Percentiles rank a stretch among this genome's conserved stretches.
These are phyloP conservation scores for Neurospora sp. DNA, from an alignment of 495 filamentous ascomycete genomes.

Conservation along the genomic window DNA sequence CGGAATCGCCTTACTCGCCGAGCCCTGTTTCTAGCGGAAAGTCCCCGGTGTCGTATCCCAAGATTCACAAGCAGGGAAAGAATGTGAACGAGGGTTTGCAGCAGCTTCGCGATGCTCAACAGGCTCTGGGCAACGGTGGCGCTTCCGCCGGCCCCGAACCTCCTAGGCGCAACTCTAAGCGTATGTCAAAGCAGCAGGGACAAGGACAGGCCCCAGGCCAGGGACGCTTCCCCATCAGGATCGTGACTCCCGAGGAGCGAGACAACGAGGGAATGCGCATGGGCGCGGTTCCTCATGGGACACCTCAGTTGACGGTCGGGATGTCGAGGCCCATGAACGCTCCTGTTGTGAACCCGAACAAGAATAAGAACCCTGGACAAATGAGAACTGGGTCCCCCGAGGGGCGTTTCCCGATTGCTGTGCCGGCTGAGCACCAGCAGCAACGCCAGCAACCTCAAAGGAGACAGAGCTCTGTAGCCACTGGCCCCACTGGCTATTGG, in stretches of 20 bases:
- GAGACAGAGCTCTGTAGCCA: not conserved
- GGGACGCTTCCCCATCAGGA: conserved; percentile 1
- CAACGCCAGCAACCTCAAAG: not conserved
- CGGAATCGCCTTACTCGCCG: conserved; percentile 26
- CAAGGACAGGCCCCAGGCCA: not conserved
- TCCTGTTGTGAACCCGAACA: conserved; percentile 9
- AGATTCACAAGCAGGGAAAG: conserved; percentile 22
- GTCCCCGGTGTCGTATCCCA: conserved; percentile 34
- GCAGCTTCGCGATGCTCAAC: conserved; percentile 1
- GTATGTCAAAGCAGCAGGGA: not conserved
- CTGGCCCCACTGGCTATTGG: not conserved
- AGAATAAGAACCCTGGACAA: conserved; percentile 17
- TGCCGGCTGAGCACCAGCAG: conserved; percentile 2
- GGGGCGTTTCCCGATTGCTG: not conserved
- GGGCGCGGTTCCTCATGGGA: not conserved
- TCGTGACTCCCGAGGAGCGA: not conserved
- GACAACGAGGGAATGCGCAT: not conserved
- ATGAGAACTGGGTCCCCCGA: conserved; percentile 20
- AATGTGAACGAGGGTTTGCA: not conserved
- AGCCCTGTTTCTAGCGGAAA: conserved; percentile 18
- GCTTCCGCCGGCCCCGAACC: not conserved
- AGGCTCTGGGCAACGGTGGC: not conserved
- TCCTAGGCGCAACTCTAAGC: not conserved
- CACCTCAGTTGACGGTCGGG: not conserved
- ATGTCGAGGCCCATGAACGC: conserved; percentile 7